Conservation (phyloP, 352 stramenopile species). For the Phytophthora sp. region DNA sequence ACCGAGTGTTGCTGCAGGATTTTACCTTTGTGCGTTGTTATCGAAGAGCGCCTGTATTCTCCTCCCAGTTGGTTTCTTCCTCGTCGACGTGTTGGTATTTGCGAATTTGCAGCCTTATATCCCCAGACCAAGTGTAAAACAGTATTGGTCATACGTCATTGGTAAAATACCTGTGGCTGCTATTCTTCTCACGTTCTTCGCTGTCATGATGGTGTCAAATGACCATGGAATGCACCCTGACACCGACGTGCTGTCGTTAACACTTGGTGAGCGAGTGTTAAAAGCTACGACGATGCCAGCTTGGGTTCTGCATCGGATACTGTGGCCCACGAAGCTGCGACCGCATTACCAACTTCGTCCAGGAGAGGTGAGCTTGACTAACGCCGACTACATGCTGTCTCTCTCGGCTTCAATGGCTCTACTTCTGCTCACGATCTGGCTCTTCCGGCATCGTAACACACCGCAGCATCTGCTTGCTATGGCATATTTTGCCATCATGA, state of each 20-base stretch:
- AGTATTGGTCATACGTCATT: constrained; percentile 26
- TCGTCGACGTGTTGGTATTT: constrained; percentile 46
- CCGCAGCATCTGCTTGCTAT: constrained; percentile 43
- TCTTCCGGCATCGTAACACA: constrained; percentile 21
- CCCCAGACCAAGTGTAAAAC: constrained; percentile 4
- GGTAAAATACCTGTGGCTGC: constrained; percentile 37
- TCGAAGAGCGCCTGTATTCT: constrained; percentile 66
- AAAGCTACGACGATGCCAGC: constrained; percentile 49
- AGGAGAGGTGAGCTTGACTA: constrained; percentile 38
- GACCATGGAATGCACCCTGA: constrained; percentile 39
- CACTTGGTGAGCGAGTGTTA: constrained; percentile 44
- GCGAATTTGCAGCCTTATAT: constrained; percentile 12
- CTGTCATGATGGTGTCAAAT: constrained; percentile 57
- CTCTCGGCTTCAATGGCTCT: constrained; percentile 19
- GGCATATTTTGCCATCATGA: constrained; percentile 49
- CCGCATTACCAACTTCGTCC: constrained; percentile 62
- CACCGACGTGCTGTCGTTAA: constrained; percentile 51
- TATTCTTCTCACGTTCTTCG: constrained; percentile 36
- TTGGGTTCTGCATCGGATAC: constrained; percentile 43
- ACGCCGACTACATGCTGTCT: constrained; percentile 46
- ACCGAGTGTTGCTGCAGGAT: constrained; percentile 14
- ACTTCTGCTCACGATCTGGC: constrained; percentile 24
- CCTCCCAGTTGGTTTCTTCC: constrained; percentile 42
- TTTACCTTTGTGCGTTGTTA: constrained; percentile 50
- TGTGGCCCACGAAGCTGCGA: constrained; percentile 59